These are phyloP conservation scores for Monosporozyma siamensis DNA, from an alignment of 805 yeast species.

Conservation along the genomic window DNA sequence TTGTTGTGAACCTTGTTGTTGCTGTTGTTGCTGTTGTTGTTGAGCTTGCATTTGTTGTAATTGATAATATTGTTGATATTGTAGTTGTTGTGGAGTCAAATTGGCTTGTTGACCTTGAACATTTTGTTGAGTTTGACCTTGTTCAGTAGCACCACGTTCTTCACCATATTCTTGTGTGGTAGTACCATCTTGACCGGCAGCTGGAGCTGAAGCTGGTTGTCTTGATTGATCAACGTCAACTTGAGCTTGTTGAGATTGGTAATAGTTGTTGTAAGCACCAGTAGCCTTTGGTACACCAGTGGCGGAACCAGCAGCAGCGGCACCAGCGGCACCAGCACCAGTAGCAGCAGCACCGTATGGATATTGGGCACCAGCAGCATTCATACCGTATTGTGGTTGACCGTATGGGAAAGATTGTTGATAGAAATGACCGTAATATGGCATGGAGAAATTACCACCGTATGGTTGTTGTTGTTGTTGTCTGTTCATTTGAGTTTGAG, in stretches of 20 bases:
- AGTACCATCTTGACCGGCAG: conserved; percentile 3
- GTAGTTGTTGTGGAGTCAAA: conserved; percentile 19
- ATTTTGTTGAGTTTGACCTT: conserved; percentile 9
- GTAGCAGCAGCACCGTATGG: conserved; percentile 4
- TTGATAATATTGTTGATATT: conserved; percentile 29
- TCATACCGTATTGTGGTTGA: conserved; percentile 29
- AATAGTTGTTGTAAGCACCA: conserved; percentile 13
- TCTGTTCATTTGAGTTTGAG: conserved; percentile 15
- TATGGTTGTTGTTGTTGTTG: conserved; percentile 25
- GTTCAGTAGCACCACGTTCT: conserved; percentile 1
- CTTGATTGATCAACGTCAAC: conserved; percentile 7
- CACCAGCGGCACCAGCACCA: neutral
- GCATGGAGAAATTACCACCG: conserved; percentile 29
- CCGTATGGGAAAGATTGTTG: conserved; percentile 31
- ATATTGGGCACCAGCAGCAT: conserved; percentile 6
- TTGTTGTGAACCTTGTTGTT: conserved; percentile 16
- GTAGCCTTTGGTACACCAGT: conserved; percentile 16
- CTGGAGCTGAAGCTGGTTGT: conserved; percentile 3
- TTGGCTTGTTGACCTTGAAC: conserved; percentile 14
- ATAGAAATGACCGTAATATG: conserved; percentile 29
- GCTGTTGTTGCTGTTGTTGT: conserved; percentile 23
- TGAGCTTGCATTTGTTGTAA: conserved; percentile 24
- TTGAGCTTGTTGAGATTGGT: conserved; percentile 17
- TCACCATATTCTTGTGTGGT: neutral
- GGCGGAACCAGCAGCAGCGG: conserved; percentile 22